Evolutionary conservation across 805 yeast genomes (phyloP).

Genomic region (Yamadazyma akitaensis): DNA sequence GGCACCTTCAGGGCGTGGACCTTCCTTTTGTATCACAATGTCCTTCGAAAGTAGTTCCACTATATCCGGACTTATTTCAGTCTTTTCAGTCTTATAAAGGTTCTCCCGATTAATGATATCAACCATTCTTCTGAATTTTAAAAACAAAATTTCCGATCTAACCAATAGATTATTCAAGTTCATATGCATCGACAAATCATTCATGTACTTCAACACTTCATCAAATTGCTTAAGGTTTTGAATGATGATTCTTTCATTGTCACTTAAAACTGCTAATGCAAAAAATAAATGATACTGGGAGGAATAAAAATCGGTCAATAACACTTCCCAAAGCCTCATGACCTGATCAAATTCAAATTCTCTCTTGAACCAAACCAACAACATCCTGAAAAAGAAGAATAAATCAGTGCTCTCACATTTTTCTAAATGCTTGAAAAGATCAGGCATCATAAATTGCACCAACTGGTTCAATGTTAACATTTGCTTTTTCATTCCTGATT

Average conservation of each 20-base stretch:
- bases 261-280: conserved; percentile 85
- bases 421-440: conserved; percentile 74
- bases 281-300: conserved; percentile 87
- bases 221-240: conserved; percentile 77
- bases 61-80: conserved; percentile 49
- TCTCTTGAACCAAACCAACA: conserved; percentile 91
- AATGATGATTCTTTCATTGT: conserved; percentile 74
- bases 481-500: conserved; percentile 89
- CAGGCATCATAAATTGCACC: conserved; percentile 87
- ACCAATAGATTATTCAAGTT: conserved; percentile 73
- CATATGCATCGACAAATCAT: conserved; percentile 77
- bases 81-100: conserved; percentile 11
- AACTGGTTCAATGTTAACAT: conserved; percentile 79
- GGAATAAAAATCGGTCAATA: conserved; percentile 84
- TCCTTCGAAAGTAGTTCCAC: conserved; percentile 59
- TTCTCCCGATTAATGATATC: conserved; percentile 67
- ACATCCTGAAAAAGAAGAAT: conserved; percentile 93
- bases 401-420: conserved; percentile 86
- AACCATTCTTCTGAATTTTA: conserved; percentile 76
- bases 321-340: conserved; percentile 81
- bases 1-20: conserved; percentile 39
- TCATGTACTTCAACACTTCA: conserved; percentile 88
- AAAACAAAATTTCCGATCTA: conserved; percentile 80
- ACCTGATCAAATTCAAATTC: conserved; percentile 82
- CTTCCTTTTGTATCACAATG: conserved; percentile 63